Evolutionary conservation across 1,139 yeast species (phyloP), one percentile per base, ranked within the genome.

Genomic region (Candida buenavistaensis): DNA sequence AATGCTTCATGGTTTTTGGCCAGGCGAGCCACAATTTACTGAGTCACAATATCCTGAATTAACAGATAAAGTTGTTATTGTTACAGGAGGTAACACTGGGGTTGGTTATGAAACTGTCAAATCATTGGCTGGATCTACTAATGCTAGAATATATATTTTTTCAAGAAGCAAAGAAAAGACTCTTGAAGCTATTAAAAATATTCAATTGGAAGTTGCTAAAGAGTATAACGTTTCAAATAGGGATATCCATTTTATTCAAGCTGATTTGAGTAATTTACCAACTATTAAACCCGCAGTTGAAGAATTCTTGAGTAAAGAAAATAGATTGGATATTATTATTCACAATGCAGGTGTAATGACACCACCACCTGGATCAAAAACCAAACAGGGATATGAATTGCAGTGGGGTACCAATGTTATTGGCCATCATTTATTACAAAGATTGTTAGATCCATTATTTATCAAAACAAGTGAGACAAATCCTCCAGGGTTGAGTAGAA

Each of bases 301-400:
- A 9, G 48, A 59, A 26, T 54, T 75, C 35, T 44, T 57, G 37
- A 12, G 14, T 3, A 17, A 29, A 6, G 55, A 47, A 25, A 32
- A 47, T 3, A 48, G 63, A 11, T 42, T 75, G 20, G 73, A 72
- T 42, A 57, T 70, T 10, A 61, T 72, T 11, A 62, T 75, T 31
- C 72, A 73, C 45, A 74, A 75, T 53, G 80, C 80, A 6, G 52
- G 82, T 28, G 62, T 75, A 11, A 72, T 69, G 70, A 51, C 56
- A 12, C 68, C 75, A 1, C 62, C 65, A 8, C 48, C 49, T n/a
- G 62, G 62, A 9, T 44, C 63, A 1, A 39, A 32, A 16, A 36
- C 48, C 2, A 29, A 15, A 5, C 48, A 46, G 26, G 45, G 44
- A 1, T 40, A 32, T 26, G 47, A 43, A 27, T 34, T 43, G 15